These are phyloP conservation scores for Hylodesmum podocarpum DNA, from an alignment of 306 rosid genomes.

Conservation along the genomic window DNA sequence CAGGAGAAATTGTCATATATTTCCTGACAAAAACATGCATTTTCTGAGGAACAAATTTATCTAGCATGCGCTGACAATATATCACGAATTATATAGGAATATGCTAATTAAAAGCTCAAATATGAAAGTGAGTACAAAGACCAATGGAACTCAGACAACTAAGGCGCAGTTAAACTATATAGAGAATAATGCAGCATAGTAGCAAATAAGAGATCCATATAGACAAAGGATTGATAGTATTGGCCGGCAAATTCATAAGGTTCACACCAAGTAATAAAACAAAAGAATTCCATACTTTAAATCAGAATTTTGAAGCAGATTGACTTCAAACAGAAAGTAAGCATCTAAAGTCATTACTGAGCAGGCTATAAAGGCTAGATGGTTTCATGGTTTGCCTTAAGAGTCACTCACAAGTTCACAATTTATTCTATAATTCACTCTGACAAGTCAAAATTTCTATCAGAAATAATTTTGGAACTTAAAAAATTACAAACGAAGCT, in stretches of 20 bases:
- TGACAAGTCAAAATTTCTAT: not conserved
- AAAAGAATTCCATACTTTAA: not conserved
- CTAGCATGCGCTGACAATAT: slow-evolving; percentile 1
- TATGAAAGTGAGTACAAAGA: not conserved
- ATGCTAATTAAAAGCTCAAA: not conserved
- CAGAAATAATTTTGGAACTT: not conserved
- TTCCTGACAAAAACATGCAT: not conserved
- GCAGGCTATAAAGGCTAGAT: not conserved
- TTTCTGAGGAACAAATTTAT: slow-evolving; percentile 8
- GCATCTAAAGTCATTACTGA: slow-evolving; percentile 1
- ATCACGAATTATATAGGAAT: not conserved
- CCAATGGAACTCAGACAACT: slow-evolving; percentile 4
- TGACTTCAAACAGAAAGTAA: slow-evolving; percentile 18
- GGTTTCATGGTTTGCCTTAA: not conserved
- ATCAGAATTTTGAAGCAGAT: not conserved
- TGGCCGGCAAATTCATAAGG: slow-evolving; percentile 6
- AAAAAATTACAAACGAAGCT: not conserved
- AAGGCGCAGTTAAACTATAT: not conserved
- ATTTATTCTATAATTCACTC: not conserved
- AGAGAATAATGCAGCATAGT: not conserved
- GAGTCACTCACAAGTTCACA: not conserved
- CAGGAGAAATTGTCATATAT: not conserved
- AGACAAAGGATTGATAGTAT: not conserved
- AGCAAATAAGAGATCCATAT: not conserved
- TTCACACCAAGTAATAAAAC: slow-evolving; percentile 3